Percentiles rank a stretch among this genome's conserved stretches.
Conservation (phyloP, 192 early-diverging fungal species). For the Funneliformis geosporum region DNA sequence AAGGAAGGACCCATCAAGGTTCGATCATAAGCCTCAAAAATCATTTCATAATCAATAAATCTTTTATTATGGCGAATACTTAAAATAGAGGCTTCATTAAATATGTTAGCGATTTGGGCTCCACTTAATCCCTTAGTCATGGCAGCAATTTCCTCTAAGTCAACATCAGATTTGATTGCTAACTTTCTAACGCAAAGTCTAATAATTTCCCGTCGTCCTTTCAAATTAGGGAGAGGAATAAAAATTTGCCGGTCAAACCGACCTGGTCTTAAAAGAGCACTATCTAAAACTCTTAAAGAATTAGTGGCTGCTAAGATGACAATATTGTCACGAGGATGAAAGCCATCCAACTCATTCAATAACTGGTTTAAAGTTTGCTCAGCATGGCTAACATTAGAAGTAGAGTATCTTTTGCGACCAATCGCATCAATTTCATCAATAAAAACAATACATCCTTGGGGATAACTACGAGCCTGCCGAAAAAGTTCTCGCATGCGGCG, state of each 20-base stretch:
- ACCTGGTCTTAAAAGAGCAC: slow-evolving; percentile 79
- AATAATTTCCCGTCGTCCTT: slow-evolving; percentile 50
- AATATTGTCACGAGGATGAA: slow-evolving; percentile 68
- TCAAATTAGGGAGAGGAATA: slow-evolving; percentile 53
- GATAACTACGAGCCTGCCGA: no score
- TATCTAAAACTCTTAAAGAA: slow-evolving; percentile 81
- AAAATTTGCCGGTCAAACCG: slow-evolving; percentile 76
- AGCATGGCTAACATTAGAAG: no score
- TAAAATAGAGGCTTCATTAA: slow-evolving; percentile 84
- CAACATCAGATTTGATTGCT: slow-evolving; percentile 46
- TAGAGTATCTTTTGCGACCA: no score
- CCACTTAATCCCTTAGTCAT: slow-evolving; percentile 86
- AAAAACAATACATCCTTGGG: no score
- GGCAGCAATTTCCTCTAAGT: slow-evolving; percentile 55
- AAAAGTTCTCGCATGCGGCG: no score
- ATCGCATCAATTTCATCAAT: no score
- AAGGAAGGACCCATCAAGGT: slow-evolving; percentile 67
- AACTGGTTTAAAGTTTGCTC: slow-evolving; percentile 61
- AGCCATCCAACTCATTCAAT: slow-evolving; percentile 91
- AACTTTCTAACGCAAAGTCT: slow-evolving; percentile 50
- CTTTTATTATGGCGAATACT: slow-evolving; percentile 68
- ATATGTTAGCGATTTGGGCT: slow-evolving; percentile 79
- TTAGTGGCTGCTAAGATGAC: slow-evolving; percentile 86
- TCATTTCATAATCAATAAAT: slow-evolving; percentile 84
- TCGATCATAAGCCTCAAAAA: slow-evolving; percentile 66